Evolutionary conservation across 2,329 filamentous ascomycete species (phyloP), one percentile per base, ranked within the genome.

Genomic region (Colletotrichum acutatum): DNA sequence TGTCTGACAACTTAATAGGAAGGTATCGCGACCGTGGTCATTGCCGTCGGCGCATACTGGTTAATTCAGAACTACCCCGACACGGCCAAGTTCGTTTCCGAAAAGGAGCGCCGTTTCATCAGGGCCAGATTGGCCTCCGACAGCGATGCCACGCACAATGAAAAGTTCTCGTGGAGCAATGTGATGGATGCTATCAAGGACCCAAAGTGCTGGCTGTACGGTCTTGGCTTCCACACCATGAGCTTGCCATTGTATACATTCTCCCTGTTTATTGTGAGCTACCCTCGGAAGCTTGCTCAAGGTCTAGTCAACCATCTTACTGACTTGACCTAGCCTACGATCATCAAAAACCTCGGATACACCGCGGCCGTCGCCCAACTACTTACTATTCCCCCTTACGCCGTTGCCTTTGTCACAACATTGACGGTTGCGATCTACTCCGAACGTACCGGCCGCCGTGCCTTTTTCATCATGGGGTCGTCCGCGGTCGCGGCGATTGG

Each of bases 151-250:
- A 94, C 90, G 0, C 88, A 91, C 5, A 84, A 91, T 60, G 93
- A 96, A 75, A 78, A 83, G 0, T 95, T 95, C 77, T 88, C 83
- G 4, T 95, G 93, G 94, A 80, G 76, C 0, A 90, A 91, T 24
- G 93, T 95, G 0, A 69, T 81, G 28, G 84, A 89, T 22, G 93
- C 93, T 0, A 80, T 94, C 53, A 89, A 86, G 16, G 92, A 95
- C 76, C 88, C 89, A 1, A 94, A 92, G 78, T 91, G 91, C 77
- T 94, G 90, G 91, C 85, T 95, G 0, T 95, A 95, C 75, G 91
- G 92, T 0, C 79, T 94, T 0, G 89, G 87, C 0, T 94, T 94
- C 76, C 92, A 95, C 78, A 94, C 92, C 5, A 90, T 94, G 86
- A 92, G 90, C 69, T 80, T 95, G 14, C 88, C 88, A 0, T 81